Evolutionary conservation across 2,329 filamentous ascomycete species (phyloP).

Genomic region (Grosmannia huntii): DNA sequence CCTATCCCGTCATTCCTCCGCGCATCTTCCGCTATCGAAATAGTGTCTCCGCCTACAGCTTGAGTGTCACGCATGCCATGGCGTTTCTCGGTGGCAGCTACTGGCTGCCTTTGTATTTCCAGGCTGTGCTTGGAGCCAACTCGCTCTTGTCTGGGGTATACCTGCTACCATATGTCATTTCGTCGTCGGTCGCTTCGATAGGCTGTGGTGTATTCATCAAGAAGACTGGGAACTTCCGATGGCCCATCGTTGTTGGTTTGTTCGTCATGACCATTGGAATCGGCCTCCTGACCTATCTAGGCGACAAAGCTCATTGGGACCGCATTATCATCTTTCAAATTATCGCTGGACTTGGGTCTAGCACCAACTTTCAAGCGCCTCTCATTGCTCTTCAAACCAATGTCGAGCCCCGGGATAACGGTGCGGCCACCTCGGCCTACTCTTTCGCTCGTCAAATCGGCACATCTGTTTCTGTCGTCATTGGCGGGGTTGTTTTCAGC

Average conservation of each 20-base stretch:
- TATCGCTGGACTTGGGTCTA: slow-evolving; percentile 40
- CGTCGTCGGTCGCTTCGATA: slow-evolving; percentile 25
- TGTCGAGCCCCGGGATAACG: slow-evolving; percentile 41
- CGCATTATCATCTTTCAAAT: slow-evolving; percentile 39
- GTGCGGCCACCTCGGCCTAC: slow-evolving; percentile 44
- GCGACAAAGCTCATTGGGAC: slow-evolving; percentile 20
- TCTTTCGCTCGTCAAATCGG: slow-evolving; percentile 37
- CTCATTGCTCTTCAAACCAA: slow-evolving; percentile 46
- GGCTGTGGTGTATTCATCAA: slow-evolving; percentile 17
- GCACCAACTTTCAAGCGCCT: slow-evolving; percentile 45
- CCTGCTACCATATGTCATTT: slow-evolving; percentile 13
- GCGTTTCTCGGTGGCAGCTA: slow-evolving; percentile 62
- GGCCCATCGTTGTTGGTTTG: slow-evolving; percentile 35
- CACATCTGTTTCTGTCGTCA: background rate
- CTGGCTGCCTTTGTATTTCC: slow-evolving; percentile 76
- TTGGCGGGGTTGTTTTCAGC: slow-evolving; percentile 1
- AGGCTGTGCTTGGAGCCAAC: slow-evolving; percentile 53
- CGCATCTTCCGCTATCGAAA: slow-evolving; percentile 53
- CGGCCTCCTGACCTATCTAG: slow-evolving; percentile 38
- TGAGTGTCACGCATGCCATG: slow-evolving; percentile 54
- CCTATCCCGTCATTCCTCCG: slow-evolving; percentile 65
- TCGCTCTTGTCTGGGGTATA: slow-evolving; percentile 58
- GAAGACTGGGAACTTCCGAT: slow-evolving; percentile 28
- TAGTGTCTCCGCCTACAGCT: slow-evolving; percentile 57
- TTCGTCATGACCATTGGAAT: slow-evolving; percentile 40